phyloP scores from a whole-genome alignment of 768 basidiomycete genomes.

The Suillus cothurnatus region DNA sequence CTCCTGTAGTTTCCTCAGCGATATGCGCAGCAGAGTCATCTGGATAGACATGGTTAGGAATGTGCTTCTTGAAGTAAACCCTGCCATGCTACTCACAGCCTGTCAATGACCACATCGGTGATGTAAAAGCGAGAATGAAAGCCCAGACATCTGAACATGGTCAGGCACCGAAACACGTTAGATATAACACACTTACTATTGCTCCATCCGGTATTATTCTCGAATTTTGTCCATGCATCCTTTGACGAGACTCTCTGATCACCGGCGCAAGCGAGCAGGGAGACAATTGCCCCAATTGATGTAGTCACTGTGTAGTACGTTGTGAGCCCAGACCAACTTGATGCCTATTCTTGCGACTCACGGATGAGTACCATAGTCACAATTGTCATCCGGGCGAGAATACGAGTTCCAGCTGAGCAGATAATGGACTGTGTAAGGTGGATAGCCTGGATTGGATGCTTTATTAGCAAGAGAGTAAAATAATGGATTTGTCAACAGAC shows the following conservation, averaged over 20 bases:
- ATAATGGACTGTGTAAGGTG: slow-evolving; percentile 22
- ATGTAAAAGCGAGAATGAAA: slow-evolving; percentile 29
- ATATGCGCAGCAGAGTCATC: slow-evolving; percentile 53
- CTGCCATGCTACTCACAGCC: slow-evolving; percentile 18
- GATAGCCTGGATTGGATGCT: slow-evolving; percentile 6
- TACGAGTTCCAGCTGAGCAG: slow-evolving; percentile 24
- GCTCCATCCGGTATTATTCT: slow-evolving; percentile 28
- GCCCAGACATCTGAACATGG: slow-evolving; percentile 21
- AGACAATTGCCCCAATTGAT: slow-evolving; percentile 18
- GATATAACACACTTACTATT: slow-evolving; percentile 14
- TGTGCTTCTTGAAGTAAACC: not conserved
- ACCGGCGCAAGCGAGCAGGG: slow-evolving; percentile 21
- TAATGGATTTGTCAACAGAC: not conserved
- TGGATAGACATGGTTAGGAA: slow-evolving; percentile 15
- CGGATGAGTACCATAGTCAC: slow-evolving; percentile 19
- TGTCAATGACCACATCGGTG: slow-evolving; percentile 28
- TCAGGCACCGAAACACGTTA: not conserved
- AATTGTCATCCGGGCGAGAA: slow-evolving; percentile 26
- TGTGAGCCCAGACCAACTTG: not conserved
- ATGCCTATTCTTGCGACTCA: slow-evolving; percentile 8
- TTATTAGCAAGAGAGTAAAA: not conserved
- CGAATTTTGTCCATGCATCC: slow-evolving; percentile 26
- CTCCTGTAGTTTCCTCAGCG: slow-evolving; percentile 46
- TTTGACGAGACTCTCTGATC: slow-evolving; percentile 17
- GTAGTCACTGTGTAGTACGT: slow-evolving; percentile 19